Percentiles rank a stretch among this genome's conserved stretches.
Conservation (phyloP, 768 basidiomycete genomes). For the Galerina sulciceps region DNA sequence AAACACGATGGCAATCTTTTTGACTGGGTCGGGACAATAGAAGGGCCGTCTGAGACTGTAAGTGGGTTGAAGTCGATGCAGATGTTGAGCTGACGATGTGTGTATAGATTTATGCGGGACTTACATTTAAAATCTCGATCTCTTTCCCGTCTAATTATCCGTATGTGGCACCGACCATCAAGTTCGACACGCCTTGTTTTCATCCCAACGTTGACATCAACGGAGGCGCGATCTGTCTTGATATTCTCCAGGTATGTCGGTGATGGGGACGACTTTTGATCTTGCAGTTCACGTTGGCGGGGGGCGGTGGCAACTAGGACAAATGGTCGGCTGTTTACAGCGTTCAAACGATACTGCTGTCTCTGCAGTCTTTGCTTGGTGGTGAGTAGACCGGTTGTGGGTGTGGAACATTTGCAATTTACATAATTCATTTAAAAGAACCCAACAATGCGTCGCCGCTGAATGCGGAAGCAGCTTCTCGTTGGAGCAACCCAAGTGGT, state of each 20-base stretch:
- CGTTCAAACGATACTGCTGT: constrained; percentile 87
- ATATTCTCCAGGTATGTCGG: constrained; percentile 76
- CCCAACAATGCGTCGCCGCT: constrained; percentile 93
- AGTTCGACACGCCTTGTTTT: constrained; percentile 88
- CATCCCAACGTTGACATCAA: constrained; percentile 89
- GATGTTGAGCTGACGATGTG: background rate
- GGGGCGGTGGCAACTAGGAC: constrained; percentile 59
- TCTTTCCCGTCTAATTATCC: constrained; percentile 89
- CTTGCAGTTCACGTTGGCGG: too few relatives aligned
- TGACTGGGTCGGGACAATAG: constrained; percentile 90
- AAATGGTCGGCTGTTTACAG: constrained; percentile 95
- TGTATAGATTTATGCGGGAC: constrained; percentile 75
- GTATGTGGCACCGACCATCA: constrained; percentile 82
- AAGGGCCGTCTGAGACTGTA: constrained; percentile 79
- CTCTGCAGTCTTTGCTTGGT: constrained; percentile 85
- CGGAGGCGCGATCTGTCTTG: constrained; percentile 80
- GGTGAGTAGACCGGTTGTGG: constrained; percentile 53
- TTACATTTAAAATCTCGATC: constrained; percentile 84
- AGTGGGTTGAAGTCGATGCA: constrained; percentile 25
- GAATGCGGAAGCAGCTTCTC: constrained; percentile 81
- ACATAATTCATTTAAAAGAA: constrained; percentile 47
- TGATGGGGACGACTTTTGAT: background rate
- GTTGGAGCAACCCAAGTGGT: constrained; percentile 81
- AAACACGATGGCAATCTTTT: constrained; percentile 86
- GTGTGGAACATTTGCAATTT: background rate